phyloP scores from a whole-genome alignment of 306 rosid genomes.

The Vigna hirtella region DNA sequence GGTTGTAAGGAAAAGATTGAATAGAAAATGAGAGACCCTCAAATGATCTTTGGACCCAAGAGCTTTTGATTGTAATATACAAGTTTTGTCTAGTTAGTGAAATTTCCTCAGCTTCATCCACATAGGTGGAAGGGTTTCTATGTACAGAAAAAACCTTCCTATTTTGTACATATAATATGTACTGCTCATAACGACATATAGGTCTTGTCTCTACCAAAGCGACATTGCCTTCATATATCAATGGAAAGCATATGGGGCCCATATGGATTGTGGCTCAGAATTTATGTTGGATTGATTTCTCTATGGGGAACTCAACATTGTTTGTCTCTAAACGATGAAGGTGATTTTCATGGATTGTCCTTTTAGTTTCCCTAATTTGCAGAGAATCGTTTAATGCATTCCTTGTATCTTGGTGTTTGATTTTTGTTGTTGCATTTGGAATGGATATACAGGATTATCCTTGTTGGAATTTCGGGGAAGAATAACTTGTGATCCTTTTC shows the following conservation, averaged over 20 bases:
- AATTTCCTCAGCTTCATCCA: constrained; percentile 45
- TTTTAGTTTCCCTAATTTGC: background rate
- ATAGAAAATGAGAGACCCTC: constrained; percentile 71
- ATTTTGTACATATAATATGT: constrained; percentile 58
- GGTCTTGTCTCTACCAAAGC: constrained; percentile 47
- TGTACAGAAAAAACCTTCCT: constrained; percentile 63
- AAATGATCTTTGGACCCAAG: constrained; percentile 48
- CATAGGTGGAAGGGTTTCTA: constrained; percentile 55
- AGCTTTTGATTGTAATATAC: constrained; percentile 49
- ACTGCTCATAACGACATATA: constrained; percentile 49
- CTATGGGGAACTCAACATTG: constrained; percentile 49
- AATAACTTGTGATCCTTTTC: constrained; percentile 72
- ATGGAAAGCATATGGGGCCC: constrained; percentile 72
- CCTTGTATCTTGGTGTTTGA: constrained; percentile 31
- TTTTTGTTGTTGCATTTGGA: constrained; percentile 41
- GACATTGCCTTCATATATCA: constrained; percentile 54
- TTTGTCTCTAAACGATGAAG: constrained; percentile 80
- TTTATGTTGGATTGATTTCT: constrained; percentile 58
- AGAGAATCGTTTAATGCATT: constrained; percentile 26
- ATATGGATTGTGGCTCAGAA: constrained; percentile 58
- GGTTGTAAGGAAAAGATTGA: constrained; percentile 47
- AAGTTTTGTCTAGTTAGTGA: constrained; percentile 55
- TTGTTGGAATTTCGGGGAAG: constrained; percentile 67
- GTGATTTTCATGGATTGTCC: constrained; percentile 49
- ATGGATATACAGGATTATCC: constrained; percentile 62